phyloP scores from a whole-genome alignment of 2,329 filamentous ascomycete genomes.

The Elsinoe australis region DNA sequence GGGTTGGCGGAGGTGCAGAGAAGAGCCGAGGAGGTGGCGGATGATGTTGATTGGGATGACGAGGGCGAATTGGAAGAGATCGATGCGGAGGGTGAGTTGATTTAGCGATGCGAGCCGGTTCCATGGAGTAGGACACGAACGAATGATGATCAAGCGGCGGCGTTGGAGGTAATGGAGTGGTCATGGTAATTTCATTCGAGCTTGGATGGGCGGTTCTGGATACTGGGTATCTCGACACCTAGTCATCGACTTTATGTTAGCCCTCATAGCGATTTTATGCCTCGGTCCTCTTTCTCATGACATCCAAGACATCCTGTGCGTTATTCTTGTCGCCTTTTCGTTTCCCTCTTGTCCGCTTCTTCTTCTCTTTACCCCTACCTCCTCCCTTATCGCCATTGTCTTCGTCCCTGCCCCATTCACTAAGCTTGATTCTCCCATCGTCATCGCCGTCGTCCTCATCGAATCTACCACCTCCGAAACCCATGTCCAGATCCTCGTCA shows the following conservation, averaged over 20 bases:
- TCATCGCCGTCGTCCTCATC: conserved; percentile 84
- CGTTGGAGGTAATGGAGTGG: neutral
- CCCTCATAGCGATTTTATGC: too few relatives aligned
- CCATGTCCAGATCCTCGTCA: conserved; percentile 85
- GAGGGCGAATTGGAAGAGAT: conserved; percentile 34
- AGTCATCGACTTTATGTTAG: too few relatives aligned
- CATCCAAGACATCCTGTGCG: conserved; percentile 69
- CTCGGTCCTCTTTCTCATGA: conserved; percentile 58
- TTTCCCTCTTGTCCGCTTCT: conserved; percentile 62
- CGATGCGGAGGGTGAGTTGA: conserved; percentile 50
- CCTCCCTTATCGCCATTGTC: conserved; percentile 41
- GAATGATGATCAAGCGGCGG: too few relatives aligned
- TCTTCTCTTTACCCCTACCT: conserved; percentile 30
- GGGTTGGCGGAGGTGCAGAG: conserved; percentile 61
- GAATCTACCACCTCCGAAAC: conserved; percentile 80
- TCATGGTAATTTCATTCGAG: too few relatives aligned
- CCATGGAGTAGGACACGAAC: too few relatives aligned
- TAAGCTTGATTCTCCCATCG: conserved; percentile 56
- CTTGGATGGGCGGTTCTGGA: neutral
- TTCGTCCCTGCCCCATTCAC: conserved; percentile 51
- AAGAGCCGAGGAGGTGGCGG: conserved; percentile 41
- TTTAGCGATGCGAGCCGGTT: too few relatives aligned
- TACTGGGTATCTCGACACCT: too few relatives aligned
- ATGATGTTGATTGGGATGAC: conserved; percentile 43
- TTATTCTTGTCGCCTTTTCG: conserved; percentile 71